Evolutionary conservation across 331 rosid species (phyloP).

Genomic region (Malus hybrid): DNA sequence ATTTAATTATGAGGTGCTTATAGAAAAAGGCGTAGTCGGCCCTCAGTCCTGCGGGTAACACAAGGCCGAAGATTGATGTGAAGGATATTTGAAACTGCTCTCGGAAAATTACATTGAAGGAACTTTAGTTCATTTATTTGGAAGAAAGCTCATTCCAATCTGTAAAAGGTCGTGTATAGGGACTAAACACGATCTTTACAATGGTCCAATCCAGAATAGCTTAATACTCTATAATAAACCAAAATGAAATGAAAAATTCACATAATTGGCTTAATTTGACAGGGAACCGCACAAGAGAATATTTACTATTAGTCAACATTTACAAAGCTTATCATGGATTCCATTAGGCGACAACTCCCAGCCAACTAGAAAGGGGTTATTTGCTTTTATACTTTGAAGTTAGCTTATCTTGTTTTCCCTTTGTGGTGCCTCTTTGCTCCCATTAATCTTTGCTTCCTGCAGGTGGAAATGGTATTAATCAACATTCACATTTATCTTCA

Average conservation of each 20-base stretch:
- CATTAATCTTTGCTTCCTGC: neutral
- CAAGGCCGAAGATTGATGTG: too few relatives aligned
- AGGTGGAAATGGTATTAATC: neutral
- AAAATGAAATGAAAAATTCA: neutral
- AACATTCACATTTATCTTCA: neutral
- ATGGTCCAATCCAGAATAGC: too few relatives aligned
- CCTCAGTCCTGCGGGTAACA: too few relatives aligned
- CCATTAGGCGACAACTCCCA: neutral
- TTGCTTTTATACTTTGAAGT: slow-evolving; percentile 1
- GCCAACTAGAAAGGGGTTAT: neutral
- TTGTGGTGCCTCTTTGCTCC: neutral
- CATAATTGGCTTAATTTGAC: neutral
- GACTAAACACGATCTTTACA: too few relatives aligned
- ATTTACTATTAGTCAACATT: neutral
- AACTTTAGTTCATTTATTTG: too few relatives aligned
- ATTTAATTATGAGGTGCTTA: too few relatives aligned
- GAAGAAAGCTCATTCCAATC: too few relatives aligned
- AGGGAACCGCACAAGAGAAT: neutral
- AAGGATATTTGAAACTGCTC: too few relatives aligned
- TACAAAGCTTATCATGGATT: neutral
- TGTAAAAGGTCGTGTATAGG: too few relatives aligned
- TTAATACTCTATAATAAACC: too few relatives aligned
- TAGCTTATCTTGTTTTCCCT: neutral
- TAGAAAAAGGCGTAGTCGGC: too few relatives aligned
- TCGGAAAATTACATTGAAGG: too few relatives aligned